These are phyloP conservation scores for Globisporangium paroecandrum DNA, from an alignment of 352 stramenopile genomes.

Conservation along the genomic window DNA sequence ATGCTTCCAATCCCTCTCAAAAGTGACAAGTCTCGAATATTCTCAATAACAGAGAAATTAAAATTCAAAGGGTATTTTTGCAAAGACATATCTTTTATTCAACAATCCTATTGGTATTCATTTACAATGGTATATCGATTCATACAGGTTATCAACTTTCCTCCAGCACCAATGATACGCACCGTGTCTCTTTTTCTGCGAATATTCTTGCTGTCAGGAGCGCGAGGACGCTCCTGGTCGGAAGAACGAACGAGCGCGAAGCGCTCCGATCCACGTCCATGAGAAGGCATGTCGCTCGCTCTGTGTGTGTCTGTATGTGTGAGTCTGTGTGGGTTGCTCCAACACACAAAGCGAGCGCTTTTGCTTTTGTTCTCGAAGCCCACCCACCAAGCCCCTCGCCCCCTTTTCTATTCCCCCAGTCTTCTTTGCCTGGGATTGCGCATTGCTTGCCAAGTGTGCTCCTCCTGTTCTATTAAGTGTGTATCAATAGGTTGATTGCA, in stretches of 20 bases:
- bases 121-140: neutral
- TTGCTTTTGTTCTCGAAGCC: constrained; percentile 10
- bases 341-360: neutral
- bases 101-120: neutral
- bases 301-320: neutral
- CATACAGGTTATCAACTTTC: neutral
- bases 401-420: constrained; percentile 3
- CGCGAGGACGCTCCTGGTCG: neutral
- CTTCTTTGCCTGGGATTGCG: neutral
- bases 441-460: neutral
- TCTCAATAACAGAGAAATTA: neutral
- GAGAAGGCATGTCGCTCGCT: neutral
- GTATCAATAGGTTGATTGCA: neutral
- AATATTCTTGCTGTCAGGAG: constrained; percentile 14
- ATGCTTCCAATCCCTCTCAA: neutral
- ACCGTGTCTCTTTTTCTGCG: constrained; percentile 9
- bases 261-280: neutral
- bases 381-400: neutral
- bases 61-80: too few relatives aligned
- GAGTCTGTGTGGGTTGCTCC: neutral
- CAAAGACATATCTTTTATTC: too few relatives aligned
- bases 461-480: neutral
- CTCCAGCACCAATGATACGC: neutral
- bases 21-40: neutral
- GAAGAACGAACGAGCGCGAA: neutral